These are phyloP conservation scores for Euphorbia celastroides DNA, from an alignment of 441 rosid species.

Conservation along the genomic window DNA sequence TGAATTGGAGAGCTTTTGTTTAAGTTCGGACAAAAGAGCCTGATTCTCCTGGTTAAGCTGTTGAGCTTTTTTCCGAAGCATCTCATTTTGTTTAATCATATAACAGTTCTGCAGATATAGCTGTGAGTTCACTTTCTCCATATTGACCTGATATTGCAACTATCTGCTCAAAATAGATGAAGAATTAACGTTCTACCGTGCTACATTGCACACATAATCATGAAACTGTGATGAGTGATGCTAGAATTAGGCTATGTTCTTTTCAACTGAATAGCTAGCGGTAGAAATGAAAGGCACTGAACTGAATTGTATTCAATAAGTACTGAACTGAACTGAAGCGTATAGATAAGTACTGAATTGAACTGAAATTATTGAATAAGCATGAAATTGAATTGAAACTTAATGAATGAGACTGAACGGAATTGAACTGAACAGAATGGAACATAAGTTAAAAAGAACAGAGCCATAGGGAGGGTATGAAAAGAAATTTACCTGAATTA, in stretches of 20 bases:
- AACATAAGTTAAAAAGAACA: too few relatives aligned
- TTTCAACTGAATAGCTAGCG: too few relatives aligned
- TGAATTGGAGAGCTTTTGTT: constrained; percentile 25
- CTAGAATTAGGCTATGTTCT: too few relatives aligned
- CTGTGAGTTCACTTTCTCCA: constrained; percentile 36
- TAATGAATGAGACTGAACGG: too few relatives aligned
- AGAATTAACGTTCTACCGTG: not conserved
- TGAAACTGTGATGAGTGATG: not conserved
- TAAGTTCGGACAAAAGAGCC: constrained; percentile 30
- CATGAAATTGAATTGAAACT: too few relatives aligned
- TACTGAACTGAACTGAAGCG: too few relatives aligned
- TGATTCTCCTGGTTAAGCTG: constrained; percentile 39
- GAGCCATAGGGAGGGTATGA: not conserved
- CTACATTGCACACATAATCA: not conserved
- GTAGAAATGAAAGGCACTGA: too few relatives aligned
- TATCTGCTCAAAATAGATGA: not conserved
- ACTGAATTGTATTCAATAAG: too few relatives aligned
- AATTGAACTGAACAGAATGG: too few relatives aligned
- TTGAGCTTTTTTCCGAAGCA: constrained; percentile 38
- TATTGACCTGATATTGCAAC: not conserved
- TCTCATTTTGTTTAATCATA: constrained; percentile 40
- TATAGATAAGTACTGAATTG: too few relatives aligned
- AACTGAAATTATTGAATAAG: too few relatives aligned
- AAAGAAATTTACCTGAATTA: not conserved
- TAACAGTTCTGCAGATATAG: constrained; percentile 36